Evolutionary conservation across 345 rosid species (phyloP).

Genomic region (Gossypium anomalum): DNA sequence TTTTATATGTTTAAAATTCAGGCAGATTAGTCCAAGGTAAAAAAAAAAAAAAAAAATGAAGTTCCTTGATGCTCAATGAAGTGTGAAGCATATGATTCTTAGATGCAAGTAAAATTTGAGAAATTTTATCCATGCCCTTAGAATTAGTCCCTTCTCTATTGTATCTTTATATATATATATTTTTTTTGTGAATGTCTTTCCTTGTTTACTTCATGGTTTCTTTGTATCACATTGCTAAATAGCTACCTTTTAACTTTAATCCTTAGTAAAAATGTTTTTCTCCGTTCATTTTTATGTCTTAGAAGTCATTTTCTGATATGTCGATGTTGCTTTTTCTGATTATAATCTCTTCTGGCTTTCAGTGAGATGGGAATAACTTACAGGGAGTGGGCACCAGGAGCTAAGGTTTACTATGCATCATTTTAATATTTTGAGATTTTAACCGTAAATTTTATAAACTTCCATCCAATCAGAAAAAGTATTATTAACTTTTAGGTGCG

Average conservation of each 20-base stretch:
- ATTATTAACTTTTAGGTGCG: neutral
- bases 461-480: neutral
- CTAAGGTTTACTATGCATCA: slow-evolving; percentile 57
- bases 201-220: neutral
- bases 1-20: neutral
- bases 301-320: slow-evolving; percentile 1
- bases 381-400: slow-evolving; percentile 99
- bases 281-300: slow-evolving; percentile 8
- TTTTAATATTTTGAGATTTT: slow-evolving; percentile 7
- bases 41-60: neutral
- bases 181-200: neutral
- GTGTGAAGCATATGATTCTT: neutral
- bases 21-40: neutral
- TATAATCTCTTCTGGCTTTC: slow-evolving; percentile 34
- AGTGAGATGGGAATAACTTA: slow-evolving; percentile 89
- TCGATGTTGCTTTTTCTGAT: slow-evolving; percentile 31
- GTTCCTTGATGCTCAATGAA: neutral
- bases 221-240: neutral
- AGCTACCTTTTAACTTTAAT: neutral
- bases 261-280: neutral
- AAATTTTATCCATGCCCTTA: neutral
- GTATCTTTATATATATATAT: neutral
- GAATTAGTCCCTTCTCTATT: neutral
- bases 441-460: neutral
- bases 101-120: neutral